Evolutionary conservation across 108 stramenopile species (phyloP).

Genomic region (Asterionellopsis glacialis): DNA sequence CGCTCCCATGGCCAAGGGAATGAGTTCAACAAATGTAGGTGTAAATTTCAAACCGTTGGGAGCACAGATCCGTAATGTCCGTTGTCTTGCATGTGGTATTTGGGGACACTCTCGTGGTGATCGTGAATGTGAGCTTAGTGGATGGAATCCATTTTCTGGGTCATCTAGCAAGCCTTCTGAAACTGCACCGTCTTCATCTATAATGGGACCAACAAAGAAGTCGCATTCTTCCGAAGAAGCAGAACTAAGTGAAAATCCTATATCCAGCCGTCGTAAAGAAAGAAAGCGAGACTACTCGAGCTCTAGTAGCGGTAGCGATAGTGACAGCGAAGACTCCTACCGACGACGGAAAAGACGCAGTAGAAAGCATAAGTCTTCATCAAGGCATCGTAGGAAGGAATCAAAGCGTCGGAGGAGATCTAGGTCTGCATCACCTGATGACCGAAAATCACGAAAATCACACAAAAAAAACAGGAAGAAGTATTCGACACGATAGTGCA

Average conservation of each 20-base stretch:
- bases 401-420: not conserved
- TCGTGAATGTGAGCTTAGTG: conserved; percentile 65
- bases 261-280: not conserved
- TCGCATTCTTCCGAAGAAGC: not conserved
- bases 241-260: not conserved
- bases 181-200: not conserved
- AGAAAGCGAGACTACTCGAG: not conserved
- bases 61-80: conserved; percentile 69
- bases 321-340: conserved; percentile 2
- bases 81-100: conserved; percentile 69
- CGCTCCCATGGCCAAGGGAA: conserved; percentile 67
- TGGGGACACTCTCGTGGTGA: conserved; percentile 86
- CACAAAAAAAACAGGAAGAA: not conserved
- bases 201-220: not conserved
- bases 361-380: not conserved
- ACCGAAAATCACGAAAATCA: not conserved
- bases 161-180: not conserved
- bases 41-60: conserved; percentile 81
- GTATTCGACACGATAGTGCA: not conserved
- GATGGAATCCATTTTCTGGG: conserved; percentile 78
- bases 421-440: not conserved
- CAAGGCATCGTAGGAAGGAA: not conserved
- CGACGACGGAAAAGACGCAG: not conserved
- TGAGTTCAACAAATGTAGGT: conserved; percentile 33
- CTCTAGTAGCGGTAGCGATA: not conserved